A percentile compares a stretch with the other conserved stretches of the same genome.
Evolutionary conservation across 129 eudicot genomes (phyloP).

Genomic region (Helichrysum umbraculigerum): DNA sequence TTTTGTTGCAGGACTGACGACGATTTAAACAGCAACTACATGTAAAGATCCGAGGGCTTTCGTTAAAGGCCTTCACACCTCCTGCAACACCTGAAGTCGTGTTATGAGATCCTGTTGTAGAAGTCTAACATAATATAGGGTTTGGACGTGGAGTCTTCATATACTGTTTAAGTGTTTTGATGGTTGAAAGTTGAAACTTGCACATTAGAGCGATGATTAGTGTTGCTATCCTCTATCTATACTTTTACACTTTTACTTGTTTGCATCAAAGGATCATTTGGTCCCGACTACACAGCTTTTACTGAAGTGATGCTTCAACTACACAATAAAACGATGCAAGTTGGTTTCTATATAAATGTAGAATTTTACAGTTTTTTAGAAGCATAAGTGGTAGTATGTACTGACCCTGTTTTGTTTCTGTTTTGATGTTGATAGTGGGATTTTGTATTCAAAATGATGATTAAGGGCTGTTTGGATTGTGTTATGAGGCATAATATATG

Average conservation of each 20-base stretch:
- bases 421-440: too few relatives aligned
- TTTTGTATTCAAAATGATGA: too few relatives aligned
- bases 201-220: background rate
- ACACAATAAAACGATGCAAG: slow-evolving; percentile 14
- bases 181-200: slow-evolving; percentile 11
- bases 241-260: slow-evolving; percentile 25
- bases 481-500: too few relatives aligned
- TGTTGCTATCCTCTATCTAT: slow-evolving; percentile 11
- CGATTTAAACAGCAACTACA: slow-evolving; percentile 12
- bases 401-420: too few relatives aligned
- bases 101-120: slow-evolving; percentile 18
- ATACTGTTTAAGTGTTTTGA: slow-evolving; percentile 12
- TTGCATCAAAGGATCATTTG: slow-evolving; percentile 19
- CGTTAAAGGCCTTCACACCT: slow-evolving; percentile 2
- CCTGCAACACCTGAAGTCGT: background rate
- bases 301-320: slow-evolving; percentile 14
- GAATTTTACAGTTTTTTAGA: background rate
- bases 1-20: slow-evolving; percentile 27
- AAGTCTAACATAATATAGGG: slow-evolving; percentile 25
- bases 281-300: slow-evolving; percentile 22
- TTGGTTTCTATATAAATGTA: slow-evolving; percentile 10
- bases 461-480: too few relatives aligned
- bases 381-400: background rate
- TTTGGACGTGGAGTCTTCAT: slow-evolving; percentile 15
- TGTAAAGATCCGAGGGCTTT: slow-evolving; percentile 9